Base-by-base conservation (phyloP, 2,329 filamentous ascomycete genomes). In the Fusarium lateritium region DNA sequence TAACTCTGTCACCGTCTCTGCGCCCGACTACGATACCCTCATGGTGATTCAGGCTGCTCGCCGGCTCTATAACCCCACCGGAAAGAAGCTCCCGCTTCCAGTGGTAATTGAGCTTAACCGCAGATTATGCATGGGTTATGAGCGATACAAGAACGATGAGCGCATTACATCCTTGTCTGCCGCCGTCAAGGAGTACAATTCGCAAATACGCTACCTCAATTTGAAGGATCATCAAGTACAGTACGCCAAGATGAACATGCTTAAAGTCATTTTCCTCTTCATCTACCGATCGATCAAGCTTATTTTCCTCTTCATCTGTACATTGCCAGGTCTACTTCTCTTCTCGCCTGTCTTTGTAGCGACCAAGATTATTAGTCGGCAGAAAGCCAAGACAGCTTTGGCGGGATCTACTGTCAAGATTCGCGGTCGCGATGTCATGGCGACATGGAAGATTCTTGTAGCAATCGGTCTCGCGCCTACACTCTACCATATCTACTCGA, bases 31-130 rank as follows among this genome's bases (percentile, higher is more conserved):
- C 80, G 95, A 98, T 75, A 98, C 95, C 5, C 85, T 98, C 22
- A 97, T 97, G 94, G 87, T 97, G 72, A 97, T 98, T 62, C 96
- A 98, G 86, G 94, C 95, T 38, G 95, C 94, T 8, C 89, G 96
- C 66, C 89, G 96, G 50, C 85, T 99, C 28, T 99, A 99, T 82
- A 98, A 97, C 76, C 93, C 94, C 13, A 96, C 94, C 50, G 94
- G 94, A 73, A 97, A 95, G 83, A 97, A 97, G 79, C 86, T 98
- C 38, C 95, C 95, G 8, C 86, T 98, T 22, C 94, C 95, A 1
- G 92, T 95, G 76, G 93, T 98, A 11, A 93, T 98, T 33, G 96
- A 99, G 81, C 88, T 99, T 52, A 98, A 98, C 81, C 88, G 95
- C 52, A 90, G 95, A 36, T 86, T 99, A 7, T 92, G 97, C 59